phyloP scores from a whole-genome alignment of 1,139 yeast species.

The Geotrichum fermentans region DNA sequence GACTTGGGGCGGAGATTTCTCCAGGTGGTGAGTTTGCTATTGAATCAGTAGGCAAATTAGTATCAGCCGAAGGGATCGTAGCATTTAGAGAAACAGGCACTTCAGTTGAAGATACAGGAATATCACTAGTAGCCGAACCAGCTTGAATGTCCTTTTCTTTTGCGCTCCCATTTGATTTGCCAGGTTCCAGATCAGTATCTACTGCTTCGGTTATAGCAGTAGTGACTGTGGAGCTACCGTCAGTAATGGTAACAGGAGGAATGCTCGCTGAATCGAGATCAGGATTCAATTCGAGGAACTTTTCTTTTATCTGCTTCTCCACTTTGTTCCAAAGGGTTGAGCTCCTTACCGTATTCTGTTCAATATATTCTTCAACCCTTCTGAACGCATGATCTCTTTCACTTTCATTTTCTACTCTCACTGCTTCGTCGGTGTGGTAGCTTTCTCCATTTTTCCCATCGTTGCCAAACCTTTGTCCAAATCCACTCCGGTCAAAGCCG shows the following conservation, averaged over 20 bases:
- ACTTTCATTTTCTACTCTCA: constrained; percentile 1
- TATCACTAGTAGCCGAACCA: no score
- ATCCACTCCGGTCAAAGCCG: neutral
- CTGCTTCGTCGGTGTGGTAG: neutral
- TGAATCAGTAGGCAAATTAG: no score
- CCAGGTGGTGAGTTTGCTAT: no score
- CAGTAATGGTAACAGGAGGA: neutral
- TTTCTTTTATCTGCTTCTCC: constrained; percentile 20
- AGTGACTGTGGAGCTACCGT: neutral
- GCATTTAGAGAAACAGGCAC: no score
- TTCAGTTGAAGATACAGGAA: no score
- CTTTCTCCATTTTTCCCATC: neutral
- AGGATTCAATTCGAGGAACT: neutral
- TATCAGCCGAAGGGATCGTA: no score
- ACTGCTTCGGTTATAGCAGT: neutral
- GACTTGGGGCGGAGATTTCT: no score
- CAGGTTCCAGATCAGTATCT: neutral
- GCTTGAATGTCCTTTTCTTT: no score
- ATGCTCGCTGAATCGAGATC: neutral
- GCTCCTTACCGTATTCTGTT: constrained; percentile 21
- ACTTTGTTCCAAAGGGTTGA: constrained; percentile 23
- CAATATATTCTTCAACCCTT: constrained; percentile 23
- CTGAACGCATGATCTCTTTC: constrained; percentile 23
- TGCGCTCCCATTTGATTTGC: no score
- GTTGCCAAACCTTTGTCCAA: neutral